phyloP scores from a whole-genome alignment of 257 asterid genomes.

The Haberlea rhodopensis region DNA sequence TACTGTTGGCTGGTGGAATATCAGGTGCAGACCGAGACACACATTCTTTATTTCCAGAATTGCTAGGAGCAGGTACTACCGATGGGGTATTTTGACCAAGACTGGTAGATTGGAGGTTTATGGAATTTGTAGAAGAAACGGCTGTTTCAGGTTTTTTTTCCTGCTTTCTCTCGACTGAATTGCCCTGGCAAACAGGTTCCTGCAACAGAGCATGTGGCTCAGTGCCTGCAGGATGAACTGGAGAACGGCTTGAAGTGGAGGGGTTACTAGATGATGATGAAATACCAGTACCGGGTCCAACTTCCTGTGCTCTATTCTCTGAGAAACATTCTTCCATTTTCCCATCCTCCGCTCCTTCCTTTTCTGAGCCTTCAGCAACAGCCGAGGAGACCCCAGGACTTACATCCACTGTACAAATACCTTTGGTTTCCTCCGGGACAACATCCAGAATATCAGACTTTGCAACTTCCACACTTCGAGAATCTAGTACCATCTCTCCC shows the following conservation, averaged over 20 bases:
- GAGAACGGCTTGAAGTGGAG: conserved; percentile 23
- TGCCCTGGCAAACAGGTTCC: conserved; percentile 32
- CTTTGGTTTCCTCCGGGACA: conserved; percentile 36
- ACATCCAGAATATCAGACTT: conserved; percentile 28
- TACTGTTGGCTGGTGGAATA: conserved; percentile 30
- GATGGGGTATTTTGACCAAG: conserved; percentile 30
- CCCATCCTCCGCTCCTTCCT: conserved; percentile 32
- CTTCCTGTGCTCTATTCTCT: conserved; percentile 34
- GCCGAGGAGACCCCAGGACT: conserved; percentile 30
- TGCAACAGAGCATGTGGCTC: conserved; percentile 26
- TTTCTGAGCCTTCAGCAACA: conserved; percentile 32
- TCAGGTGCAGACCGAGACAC: conserved; percentile 26
- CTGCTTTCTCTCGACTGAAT: conserved; percentile 22
- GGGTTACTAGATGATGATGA: conserved; percentile 32
- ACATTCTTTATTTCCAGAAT: conserved; percentile 26
- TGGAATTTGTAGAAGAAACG: conserved; percentile 36
- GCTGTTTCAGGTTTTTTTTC: conserved; percentile 40
- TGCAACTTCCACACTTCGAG: conserved; percentile 25
- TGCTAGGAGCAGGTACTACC: conserved; percentile 32
- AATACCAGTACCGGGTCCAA: conserved; percentile 24
- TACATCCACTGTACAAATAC: conserved; percentile 23
- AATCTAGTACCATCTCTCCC: conserved; percentile 32
- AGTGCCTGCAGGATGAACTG: conserved; percentile 20
- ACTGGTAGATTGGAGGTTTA: conserved; percentile 34
- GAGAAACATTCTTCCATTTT: conserved; percentile 30